Conservation (phyloP, 176 grass and related monocot species). For the Paspalum vaginatum region DNA sequence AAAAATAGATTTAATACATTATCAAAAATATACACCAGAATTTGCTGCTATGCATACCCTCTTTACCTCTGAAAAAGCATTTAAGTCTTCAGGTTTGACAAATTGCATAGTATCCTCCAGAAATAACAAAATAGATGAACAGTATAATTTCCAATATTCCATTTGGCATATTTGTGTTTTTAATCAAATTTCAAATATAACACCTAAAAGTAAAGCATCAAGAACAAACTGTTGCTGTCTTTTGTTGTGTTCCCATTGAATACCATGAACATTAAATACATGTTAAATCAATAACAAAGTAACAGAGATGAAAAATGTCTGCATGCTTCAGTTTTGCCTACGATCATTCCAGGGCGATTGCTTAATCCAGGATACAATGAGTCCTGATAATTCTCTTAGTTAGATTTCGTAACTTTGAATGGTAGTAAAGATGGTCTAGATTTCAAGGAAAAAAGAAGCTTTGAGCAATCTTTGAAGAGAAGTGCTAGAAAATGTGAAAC, state of each 20-base stretch:
- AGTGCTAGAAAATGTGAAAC: not conserved
- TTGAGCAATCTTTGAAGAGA: not conserved
- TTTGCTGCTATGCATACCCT: conserved; percentile 2
- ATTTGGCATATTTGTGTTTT: not conserved
- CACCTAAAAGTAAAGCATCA: not conserved
- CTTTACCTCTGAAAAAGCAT: not conserved
- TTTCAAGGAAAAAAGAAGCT: not conserved
- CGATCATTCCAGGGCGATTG: not conserved
- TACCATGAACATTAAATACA: not conserved
- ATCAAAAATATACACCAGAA: not conserved
- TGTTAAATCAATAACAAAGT: not conserved
- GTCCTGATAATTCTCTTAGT: not conserved
- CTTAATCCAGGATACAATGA: not conserved
- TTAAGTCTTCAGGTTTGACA: not conserved
- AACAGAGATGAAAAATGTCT: not conserved
- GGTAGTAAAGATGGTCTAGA: not conserved
- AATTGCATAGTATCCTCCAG: not conserved
- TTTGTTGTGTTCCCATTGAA: not conserved
- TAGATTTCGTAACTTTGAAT: not conserved
- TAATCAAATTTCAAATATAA: not conserved
- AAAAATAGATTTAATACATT: conserved; percentile 8
- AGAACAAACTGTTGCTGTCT: not conserved
- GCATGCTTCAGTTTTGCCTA: conserved; percentile 21
- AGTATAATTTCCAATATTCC: not conserved
- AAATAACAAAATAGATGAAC: not conserved